Conservation (phyloP, 1,139 yeast species). For the Tardiomyces digboiensis region DNA sequence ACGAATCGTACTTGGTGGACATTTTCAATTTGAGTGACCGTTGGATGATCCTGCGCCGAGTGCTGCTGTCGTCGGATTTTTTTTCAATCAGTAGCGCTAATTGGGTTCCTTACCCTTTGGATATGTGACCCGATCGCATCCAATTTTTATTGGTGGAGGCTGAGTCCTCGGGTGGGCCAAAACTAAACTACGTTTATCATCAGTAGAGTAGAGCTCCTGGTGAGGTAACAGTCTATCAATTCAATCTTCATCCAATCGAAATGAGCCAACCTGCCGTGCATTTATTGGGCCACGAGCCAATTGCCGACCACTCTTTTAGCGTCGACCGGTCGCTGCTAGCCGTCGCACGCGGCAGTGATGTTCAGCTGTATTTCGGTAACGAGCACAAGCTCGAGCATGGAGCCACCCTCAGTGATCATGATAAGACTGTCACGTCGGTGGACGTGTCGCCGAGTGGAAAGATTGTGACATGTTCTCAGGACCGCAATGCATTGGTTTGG, state of each 20-base stretch:
- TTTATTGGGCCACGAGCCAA: constrained; percentile 63
- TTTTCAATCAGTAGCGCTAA: too few relatives aligned
- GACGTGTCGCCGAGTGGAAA: constrained; percentile 86
- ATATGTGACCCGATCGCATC: too few relatives aligned
- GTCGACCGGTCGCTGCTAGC: constrained; percentile 63
- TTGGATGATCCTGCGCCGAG: too few relatives aligned
- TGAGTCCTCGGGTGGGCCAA: too few relatives aligned
- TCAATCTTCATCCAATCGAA: too few relatives aligned
- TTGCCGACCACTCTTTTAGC: constrained; percentile 85
- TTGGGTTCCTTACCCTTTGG: too few relatives aligned
- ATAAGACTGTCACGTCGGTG: constrained; percentile 89
- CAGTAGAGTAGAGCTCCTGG: constrained; percentile 26
- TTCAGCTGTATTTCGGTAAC: constrained; percentile 52
- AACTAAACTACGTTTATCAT: too few relatives aligned
- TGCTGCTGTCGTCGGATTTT: too few relatives aligned
- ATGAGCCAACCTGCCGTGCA: neutral
- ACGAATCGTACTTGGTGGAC: constrained; percentile 30
- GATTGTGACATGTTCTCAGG: constrained; percentile 96
- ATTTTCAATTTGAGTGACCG: too few relatives aligned
- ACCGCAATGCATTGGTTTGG: constrained; percentile 97
- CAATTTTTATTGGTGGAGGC: too few relatives aligned
- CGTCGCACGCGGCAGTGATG: constrained; percentile 67
- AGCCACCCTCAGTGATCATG: constrained; percentile 72
- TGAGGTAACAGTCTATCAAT: too few relatives aligned
- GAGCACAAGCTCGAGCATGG: constrained; percentile 36